Percentiles rank a stretch among this genome's conserved stretches.
Conservation (phyloP, 148 eudicot species). For the Spergularia marina region DNA sequence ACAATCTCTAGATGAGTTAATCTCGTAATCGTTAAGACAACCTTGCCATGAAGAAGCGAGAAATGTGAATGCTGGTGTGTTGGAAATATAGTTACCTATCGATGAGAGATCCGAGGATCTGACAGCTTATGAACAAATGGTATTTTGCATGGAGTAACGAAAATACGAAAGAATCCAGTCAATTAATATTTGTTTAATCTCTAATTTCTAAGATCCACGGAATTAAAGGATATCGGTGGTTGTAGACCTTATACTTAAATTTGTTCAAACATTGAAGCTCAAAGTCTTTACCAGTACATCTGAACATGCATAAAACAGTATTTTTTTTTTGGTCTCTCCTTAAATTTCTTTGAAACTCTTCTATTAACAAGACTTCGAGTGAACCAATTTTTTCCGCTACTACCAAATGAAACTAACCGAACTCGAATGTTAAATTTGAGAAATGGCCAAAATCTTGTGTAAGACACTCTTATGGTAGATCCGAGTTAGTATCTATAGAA, state of each 20-base stretch:
- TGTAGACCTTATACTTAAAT: slow-evolving; percentile 13
- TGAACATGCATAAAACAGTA: not conserved
- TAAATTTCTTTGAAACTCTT: not conserved
- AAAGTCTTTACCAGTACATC: slow-evolving; percentile 13
- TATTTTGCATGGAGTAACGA: not conserved
- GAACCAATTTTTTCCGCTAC: not conserved
- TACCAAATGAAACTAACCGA: no score
- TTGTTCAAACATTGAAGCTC: slow-evolving; percentile 11
- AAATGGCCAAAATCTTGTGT: no score
- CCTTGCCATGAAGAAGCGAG: not conserved
- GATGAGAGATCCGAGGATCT: slow-evolving; percentile 10
- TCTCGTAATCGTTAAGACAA: not conserved
- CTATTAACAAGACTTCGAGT: not conserved
- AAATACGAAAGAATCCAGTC: not conserved
- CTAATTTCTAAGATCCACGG: not conserved
- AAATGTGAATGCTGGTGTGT: slow-evolving; percentile 16
- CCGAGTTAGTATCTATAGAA: no score
- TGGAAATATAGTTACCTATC: not conserved
- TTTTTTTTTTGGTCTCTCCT: not conserved
- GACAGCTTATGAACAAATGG: slow-evolving; percentile 9
- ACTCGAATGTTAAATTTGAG: no score
- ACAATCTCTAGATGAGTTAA: not conserved
- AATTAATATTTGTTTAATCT: not conserved
- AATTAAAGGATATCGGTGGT: not conserved
- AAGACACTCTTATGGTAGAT: no score